These are phyloP conservation scores for Gossypium mustelinum DNA, from an alignment of 345 rosid genomes.

Conservation along the genomic window DNA sequence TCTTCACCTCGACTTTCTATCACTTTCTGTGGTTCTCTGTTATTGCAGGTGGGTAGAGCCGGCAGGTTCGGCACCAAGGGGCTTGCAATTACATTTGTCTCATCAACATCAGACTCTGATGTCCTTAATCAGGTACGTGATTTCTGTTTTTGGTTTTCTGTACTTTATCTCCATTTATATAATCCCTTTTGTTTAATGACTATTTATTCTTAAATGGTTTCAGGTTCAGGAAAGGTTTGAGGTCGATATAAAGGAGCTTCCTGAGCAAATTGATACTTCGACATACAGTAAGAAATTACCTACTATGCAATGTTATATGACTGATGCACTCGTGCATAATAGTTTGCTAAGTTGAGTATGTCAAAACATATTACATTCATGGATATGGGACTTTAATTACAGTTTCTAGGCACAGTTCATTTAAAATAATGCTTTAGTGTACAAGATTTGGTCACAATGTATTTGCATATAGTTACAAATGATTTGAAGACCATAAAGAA, in stretches of 20 bases:
- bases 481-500: not conserved
- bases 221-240: constrained; percentile 94
- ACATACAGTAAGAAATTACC: constrained; percentile 62
- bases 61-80: constrained; percentile 99
- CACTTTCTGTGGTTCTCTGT: not conserved
- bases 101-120: constrained; percentile 81
- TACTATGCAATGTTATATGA: not conserved
- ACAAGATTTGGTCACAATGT: not conserved
- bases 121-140: constrained; percentile 75
- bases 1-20: not conserved
- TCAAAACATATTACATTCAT: not conserved
- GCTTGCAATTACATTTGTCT: constrained; percentile 90
- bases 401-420: not conserved
- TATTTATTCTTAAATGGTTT: not conserved
- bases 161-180: not conserved
- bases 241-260: constrained; percentile 94
- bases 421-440: not conserved
- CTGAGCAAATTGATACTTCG: constrained; percentile 91
- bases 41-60: constrained; percentile 83
- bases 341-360: not conserved
- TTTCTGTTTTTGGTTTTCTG: not conserved
- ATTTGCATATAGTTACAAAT: not conserved
- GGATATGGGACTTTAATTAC: not conserved
- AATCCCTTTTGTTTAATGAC: not conserved
- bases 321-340: not conserved